Evolutionary conservation across 305 asterid species (phyloP).

Genomic region (Plantago lanceolata): DNA sequence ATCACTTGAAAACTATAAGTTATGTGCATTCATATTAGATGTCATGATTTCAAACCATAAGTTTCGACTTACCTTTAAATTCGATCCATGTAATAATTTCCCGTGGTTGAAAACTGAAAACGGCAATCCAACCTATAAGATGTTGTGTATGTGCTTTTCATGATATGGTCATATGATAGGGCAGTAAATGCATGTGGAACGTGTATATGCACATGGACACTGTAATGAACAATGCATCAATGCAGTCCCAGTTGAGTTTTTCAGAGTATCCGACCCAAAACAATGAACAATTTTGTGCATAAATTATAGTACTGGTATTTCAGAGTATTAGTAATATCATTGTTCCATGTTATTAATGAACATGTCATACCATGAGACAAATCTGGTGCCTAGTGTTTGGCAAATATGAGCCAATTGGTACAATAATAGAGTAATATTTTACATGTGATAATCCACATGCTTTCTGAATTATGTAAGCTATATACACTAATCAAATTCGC

Average conservation of each 20-base stretch:
- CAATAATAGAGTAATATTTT: not conserved
- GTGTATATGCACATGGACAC: not conserved
- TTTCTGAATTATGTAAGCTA: not conserved
- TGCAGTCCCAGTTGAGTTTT: not conserved
- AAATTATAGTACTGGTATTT: too few relatives aligned
- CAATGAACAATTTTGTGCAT: not conserved
- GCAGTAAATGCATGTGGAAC: not conserved
- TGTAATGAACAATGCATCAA: not conserved
- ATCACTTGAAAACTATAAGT: too few relatives aligned
- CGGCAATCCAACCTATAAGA: not conserved
- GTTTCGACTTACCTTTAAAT: too few relatives aligned
- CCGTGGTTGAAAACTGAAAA: not conserved
- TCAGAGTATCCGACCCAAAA: not conserved
- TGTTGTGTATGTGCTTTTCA: not conserved
- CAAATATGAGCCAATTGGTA: not conserved
- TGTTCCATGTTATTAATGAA: not conserved
- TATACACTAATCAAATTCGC: too few relatives aligned
- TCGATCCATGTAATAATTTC: too few relatives aligned
- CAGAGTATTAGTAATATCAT: not conserved
- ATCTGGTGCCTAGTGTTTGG: not conserved
- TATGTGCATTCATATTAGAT: too few relatives aligned
- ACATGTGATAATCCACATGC: not conserved
- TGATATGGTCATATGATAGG: not conserved
- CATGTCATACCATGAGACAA: conserved; percentile 1
- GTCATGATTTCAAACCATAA: too few relatives aligned